A percentile compares a stretch with the other conserved stretches of the same genome.
phyloP scores from a whole-genome alignment of 2,329 filamentous ascomycete species.

The Fusarium buxicola region DNA sequence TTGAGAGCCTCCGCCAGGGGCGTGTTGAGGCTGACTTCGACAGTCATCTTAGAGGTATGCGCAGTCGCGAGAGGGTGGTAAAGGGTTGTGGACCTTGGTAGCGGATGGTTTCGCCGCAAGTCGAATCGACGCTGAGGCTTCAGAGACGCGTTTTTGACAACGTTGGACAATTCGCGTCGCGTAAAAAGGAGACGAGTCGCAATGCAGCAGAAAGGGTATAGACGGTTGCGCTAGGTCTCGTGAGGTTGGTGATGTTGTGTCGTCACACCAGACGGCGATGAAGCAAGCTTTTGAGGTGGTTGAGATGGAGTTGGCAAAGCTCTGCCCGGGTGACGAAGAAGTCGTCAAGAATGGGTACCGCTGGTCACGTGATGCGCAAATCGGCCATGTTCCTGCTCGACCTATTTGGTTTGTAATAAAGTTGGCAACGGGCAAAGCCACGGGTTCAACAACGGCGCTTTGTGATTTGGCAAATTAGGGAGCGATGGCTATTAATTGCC shows the following conservation, averaged over 20 bases:
- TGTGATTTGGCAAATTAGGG: neutral
- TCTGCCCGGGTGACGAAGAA: slow-evolving; percentile 43
- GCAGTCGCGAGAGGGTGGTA: slow-evolving; percentile 13
- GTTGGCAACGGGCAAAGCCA: neutral
- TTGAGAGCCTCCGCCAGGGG: slow-evolving; percentile 88
- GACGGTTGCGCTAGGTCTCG: slow-evolving; percentile 26
- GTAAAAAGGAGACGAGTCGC: slow-evolving; percentile 31
- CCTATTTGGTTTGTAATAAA: slow-evolving; percentile 25
- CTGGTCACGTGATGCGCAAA: slow-evolving; percentile 44
- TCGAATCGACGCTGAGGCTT: slow-evolving; percentile 31
- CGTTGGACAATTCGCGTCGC: slow-evolving; percentile 44
- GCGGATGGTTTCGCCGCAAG: slow-evolving; percentile 37
- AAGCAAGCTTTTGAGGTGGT: slow-evolving; percentile 39
- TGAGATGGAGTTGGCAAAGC: slow-evolving; percentile 44
- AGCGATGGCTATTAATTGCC: slow-evolving; percentile 11
- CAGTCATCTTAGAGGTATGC: slow-evolving; percentile 70
- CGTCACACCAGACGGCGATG: slow-evolving; percentile 33
- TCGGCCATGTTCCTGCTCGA: slow-evolving; percentile 24
- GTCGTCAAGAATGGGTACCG: slow-evolving; percentile 47
- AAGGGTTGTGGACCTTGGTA: slow-evolving; percentile 30
- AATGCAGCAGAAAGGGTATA: slow-evolving; percentile 18
- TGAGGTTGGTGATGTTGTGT: slow-evolving; percentile 28
- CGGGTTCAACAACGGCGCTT: neutral
- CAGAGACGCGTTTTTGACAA: slow-evolving; percentile 41
- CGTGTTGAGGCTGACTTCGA: slow-evolving; percentile 81